Conservation (phyloP, 2,329 filamentous ascomycete genomes). For the Ramularia collo-cygni region DNA sequence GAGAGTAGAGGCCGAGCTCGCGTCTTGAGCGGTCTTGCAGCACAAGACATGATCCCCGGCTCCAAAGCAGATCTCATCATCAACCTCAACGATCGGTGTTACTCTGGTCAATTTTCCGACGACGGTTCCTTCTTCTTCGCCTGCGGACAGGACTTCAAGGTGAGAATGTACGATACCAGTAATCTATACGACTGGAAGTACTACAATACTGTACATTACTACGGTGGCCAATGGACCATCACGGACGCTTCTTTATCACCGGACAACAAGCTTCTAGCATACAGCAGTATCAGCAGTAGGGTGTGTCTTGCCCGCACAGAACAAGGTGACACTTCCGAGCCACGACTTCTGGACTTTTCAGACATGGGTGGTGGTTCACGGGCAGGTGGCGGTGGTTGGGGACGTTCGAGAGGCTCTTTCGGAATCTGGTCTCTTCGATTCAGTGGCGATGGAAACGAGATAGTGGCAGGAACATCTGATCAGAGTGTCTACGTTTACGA, state of each 20-base stretch:
- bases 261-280: slow-evolving; percentile 86
- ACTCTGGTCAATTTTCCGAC: slow-evolving; percentile 92
- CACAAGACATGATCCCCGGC: slow-evolving; percentile 66
- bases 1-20: slow-evolving; percentile 52
- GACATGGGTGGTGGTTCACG: slow-evolving; percentile 38
- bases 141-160: slow-evolving; percentile 84
- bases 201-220: slow-evolving; percentile 91
- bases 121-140: slow-evolving; percentile 97
- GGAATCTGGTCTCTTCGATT: slow-evolving; percentile 81
- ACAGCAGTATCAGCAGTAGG: slow-evolving; percentile 76
- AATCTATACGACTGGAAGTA: slow-evolving; percentile 94
- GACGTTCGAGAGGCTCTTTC: slow-evolving; percentile 25
- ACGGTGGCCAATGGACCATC: slow-evolving; percentile 88
- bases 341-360: slow-evolving; percentile 69
- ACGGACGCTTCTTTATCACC: slow-evolving; percentile 88
- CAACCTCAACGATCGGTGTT: slow-evolving; percentile 78
- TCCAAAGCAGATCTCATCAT: slow-evolving; percentile 78
- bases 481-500: slow-evolving; percentile 84
- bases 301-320: slow-evolving; percentile 86
- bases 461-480: slow-evolving; percentile 81
- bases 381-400: slow-evolving; percentile 25
- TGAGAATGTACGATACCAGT: slow-evolving; percentile 95
- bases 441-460: slow-evolving; percentile 81
- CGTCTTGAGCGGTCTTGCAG: slow-evolving; percentile 58
- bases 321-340: slow-evolving; percentile 71